Evolutionary conservation across 2,329 filamentous ascomycete genomes (phyloP).

Genomic region (Pestalotiopsis sp.): DNA sequence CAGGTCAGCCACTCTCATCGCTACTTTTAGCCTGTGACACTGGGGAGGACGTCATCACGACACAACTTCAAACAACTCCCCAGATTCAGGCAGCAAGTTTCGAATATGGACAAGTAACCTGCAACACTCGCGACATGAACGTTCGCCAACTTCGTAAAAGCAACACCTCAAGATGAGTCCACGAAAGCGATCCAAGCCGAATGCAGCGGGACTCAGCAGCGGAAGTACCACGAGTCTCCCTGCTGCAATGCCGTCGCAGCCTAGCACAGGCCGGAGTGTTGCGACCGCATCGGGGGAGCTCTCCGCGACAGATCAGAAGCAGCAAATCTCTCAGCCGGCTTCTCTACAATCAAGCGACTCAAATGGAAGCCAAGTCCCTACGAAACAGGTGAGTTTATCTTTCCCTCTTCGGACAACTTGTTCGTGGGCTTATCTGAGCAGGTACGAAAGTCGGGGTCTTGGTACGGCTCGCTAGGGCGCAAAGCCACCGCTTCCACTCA

Average conservation of each 20-base stretch:
- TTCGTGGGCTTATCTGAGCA: slow-evolving; percentile 26
- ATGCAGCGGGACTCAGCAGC: slow-evolving; percentile 30
- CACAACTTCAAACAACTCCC: background rate
- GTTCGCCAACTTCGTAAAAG: background rate
- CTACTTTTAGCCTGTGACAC: background rate
- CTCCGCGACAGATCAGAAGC: slow-evolving; percentile 15
- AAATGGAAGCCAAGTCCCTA: slow-evolving; percentile 14
- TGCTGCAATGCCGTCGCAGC: slow-evolving; percentile 22
- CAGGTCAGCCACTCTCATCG: background rate
- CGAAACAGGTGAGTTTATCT: slow-evolving; percentile 15
- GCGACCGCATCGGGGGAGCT: slow-evolving; percentile 20
- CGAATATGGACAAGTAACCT: background rate
- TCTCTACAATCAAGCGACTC: background rate
- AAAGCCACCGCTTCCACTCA: slow-evolving; percentile 59
- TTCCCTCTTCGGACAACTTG: background rate
- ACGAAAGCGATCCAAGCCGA: slow-evolving; percentile 44
- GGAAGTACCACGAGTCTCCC: slow-evolving; percentile 23
- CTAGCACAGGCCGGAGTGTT: slow-evolving; percentile 19
- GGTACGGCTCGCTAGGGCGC: slow-evolving; percentile 67
- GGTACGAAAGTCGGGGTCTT: slow-evolving; percentile 58
- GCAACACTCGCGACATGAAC: background rate
- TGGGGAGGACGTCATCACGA: background rate
- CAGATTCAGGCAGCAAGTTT: slow-evolving; percentile 4
- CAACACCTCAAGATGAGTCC: slow-evolving; percentile 37
- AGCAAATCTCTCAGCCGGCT: slow-evolving; percentile 22